These are phyloP conservation scores for Beauveria medogensis DNA, from an alignment of 2,329 filamentous ascomycete genomes.

Conservation along the genomic window DNA sequence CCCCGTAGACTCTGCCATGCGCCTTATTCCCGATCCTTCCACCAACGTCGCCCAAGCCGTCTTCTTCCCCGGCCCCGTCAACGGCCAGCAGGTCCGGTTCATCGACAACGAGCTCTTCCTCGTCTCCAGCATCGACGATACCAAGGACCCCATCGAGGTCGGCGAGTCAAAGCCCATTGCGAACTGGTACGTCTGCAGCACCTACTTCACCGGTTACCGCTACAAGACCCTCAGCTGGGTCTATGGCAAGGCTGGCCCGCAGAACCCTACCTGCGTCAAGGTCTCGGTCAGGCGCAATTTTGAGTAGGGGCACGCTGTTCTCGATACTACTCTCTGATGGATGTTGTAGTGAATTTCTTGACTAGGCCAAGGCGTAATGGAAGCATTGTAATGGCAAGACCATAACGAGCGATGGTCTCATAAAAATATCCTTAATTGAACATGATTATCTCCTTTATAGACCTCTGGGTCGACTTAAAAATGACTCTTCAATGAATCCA, in stretches of 20 bases:
- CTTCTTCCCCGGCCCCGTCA: not conserved
- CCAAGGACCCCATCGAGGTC: not conserved
- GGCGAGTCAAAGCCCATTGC: not conserved
- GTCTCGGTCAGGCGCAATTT: slow-evolving; percentile 7
- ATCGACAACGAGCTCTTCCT: not conserved
- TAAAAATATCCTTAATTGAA: not conserved
- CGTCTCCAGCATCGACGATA: not conserved
- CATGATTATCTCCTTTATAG: not conserved
- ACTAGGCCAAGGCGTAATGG: not conserved
- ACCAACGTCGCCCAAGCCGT: slow-evolving; percentile 9
- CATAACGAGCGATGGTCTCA: slow-evolving; percentile 1
- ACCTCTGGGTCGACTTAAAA: too few relatives aligned
- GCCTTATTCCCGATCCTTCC: not conserved
- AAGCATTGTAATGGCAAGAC: not conserved
- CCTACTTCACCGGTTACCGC: slow-evolving; percentile 6
- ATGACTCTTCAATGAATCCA: too few relatives aligned
- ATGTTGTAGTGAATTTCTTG: not conserved
- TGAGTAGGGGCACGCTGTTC: not conserved
- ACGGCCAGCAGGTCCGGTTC: not conserved
- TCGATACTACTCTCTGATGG: not conserved
- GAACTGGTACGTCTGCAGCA: slow-evolving; percentile 5
- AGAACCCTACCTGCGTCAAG: slow-evolving; percentile 12
- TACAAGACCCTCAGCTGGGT: slow-evolving; percentile 12
- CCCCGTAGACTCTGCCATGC: slow-evolving; percentile 1
- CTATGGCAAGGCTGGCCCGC: slow-evolving; percentile 5